phyloP scores from a whole-genome alignment of 768 basidiomycete species.

The Termitomyces sp. region DNA sequence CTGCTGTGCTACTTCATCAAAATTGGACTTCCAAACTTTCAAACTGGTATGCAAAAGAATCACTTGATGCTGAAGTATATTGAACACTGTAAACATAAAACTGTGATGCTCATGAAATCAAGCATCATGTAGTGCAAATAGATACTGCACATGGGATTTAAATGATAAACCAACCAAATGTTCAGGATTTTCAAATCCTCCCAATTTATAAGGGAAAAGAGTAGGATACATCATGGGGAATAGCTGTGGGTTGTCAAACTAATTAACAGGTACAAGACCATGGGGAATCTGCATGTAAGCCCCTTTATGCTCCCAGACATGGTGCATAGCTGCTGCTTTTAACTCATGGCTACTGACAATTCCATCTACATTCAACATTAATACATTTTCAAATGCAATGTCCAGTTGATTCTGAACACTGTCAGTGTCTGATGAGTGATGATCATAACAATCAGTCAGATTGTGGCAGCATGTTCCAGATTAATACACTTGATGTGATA shows the following conservation, averaged over 20 bases:
- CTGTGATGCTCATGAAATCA: slow-evolving; percentile 26
- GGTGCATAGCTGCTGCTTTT: too few relatives aligned
- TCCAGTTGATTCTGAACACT: too few relatives aligned
- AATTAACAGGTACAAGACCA: not conserved
- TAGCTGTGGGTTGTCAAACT: slow-evolving; percentile 5
- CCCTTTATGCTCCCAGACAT: not conserved
- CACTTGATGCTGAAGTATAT: not conserved
- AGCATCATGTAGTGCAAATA: slow-evolving; percentile 26
- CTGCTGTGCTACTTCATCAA: too few relatives aligned
- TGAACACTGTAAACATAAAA: not conserved
- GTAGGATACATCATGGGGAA: slow-evolving; percentile 12
- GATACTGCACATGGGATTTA: slow-evolving; percentile 17
- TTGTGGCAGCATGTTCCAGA: too few relatives aligned
- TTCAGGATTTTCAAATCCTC: too few relatives aligned
- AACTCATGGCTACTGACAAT: too few relatives aligned
- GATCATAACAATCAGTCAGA: too few relatives aligned
- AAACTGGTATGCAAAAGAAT: not conserved
- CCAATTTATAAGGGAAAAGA: not conserved
- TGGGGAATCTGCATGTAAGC: slow-evolving; percentile 4
- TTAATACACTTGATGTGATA: too few relatives aligned
- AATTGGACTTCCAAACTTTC: not conserved
- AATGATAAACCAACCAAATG: not conserved
- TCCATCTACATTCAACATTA: not conserved
- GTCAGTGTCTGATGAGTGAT: too few relatives aligned
- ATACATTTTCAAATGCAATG: too few relatives aligned